phyloP scores from a whole-genome alignment of 73 alveolate genomes.

The Halteria grandinella region DNA sequence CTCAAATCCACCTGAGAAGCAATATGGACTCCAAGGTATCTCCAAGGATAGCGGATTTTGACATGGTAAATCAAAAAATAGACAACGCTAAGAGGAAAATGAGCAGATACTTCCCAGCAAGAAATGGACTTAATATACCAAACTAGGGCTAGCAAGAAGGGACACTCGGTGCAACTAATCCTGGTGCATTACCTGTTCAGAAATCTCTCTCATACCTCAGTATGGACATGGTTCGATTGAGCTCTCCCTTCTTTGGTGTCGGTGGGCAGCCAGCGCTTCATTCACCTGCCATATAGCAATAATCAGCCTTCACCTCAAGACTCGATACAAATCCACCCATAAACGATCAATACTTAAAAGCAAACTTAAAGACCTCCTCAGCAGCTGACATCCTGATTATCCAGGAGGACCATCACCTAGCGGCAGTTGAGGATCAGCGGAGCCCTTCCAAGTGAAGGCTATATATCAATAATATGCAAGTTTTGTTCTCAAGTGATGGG shows the following conservation, averaged over 20 bases:
- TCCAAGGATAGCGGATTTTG: constrained; percentile 10
- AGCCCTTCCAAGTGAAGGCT: no score
- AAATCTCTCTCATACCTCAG: neutral
- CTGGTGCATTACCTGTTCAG: neutral
- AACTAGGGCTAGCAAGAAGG: neutral
- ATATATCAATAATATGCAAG: no score
- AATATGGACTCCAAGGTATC: no score
- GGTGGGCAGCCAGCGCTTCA: neutral
- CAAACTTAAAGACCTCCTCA: no score
- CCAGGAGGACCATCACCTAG: no score
- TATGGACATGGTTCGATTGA: constrained; percentile 38
- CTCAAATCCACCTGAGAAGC: no score
- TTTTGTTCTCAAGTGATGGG: no score
- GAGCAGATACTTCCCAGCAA: constrained; percentile 28
- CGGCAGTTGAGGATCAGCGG: no score
- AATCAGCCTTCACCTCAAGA: no score
- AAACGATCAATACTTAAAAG: no score
- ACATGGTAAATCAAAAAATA: constrained; percentile 29
- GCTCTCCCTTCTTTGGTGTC: constrained; percentile 43
- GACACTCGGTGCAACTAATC: neutral
- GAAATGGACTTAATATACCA: constrained; percentile 16
- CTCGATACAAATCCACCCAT: no score
- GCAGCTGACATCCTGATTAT: no score
- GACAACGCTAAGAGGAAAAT: constrained; percentile 40
- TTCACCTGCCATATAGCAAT: neutral